phyloP scores from a whole-genome alignment of 1,284 basidiomycete genomes.

The Ganoderma lingzhi region DNA sequence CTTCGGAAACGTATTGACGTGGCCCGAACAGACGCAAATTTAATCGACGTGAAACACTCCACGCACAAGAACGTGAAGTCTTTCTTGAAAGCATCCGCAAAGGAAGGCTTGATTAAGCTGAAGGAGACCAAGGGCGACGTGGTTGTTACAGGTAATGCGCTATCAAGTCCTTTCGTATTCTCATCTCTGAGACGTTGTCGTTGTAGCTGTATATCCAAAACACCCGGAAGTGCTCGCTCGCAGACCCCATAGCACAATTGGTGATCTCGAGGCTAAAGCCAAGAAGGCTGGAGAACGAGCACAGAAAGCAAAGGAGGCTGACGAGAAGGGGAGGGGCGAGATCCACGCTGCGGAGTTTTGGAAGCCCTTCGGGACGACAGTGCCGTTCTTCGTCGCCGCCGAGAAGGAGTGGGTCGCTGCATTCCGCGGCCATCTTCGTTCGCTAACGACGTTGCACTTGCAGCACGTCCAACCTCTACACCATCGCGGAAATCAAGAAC shows the following conservation, averaged over 20 bases:
- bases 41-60: slow-evolving; percentile 70
- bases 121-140: slow-evolving; percentile 75
- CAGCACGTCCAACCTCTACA: slow-evolving; percentile 65
- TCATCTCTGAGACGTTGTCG: background rate
- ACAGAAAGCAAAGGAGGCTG: slow-evolving; percentile 53
- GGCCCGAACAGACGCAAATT: slow-evolving; percentile 45
- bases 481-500: slow-evolving; percentile 59
- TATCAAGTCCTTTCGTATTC: too few relatives aligned
- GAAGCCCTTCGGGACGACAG: slow-evolving; percentile 70
- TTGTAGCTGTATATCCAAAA: slow-evolving; percentile 57
- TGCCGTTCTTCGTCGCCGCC: slow-evolving; percentile 68
- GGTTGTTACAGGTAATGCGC: slow-evolving; percentile 50
- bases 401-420: slow-evolving; percentile 59
- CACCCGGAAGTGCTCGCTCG: slow-evolving; percentile 70
- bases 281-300: slow-evolving; percentile 61
- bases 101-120: slow-evolving; percentile 73
- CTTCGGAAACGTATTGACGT: background rate
- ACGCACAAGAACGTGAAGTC: slow-evolving; percentile 81
- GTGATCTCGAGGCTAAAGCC: slow-evolving; percentile 65
- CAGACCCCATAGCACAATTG: slow-evolving; percentile 63
- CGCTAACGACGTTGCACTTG: slow-evolving; percentile 9
- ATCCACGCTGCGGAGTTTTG: slow-evolving; percentile 73
- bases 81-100: slow-evolving; percentile 81
- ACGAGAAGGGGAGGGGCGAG: slow-evolving; percentile 54
- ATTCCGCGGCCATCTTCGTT: background rate